Evolutionary conservation across 441 rosid genomes (phyloP).

Genomic region (Populus hybrid): DNA sequence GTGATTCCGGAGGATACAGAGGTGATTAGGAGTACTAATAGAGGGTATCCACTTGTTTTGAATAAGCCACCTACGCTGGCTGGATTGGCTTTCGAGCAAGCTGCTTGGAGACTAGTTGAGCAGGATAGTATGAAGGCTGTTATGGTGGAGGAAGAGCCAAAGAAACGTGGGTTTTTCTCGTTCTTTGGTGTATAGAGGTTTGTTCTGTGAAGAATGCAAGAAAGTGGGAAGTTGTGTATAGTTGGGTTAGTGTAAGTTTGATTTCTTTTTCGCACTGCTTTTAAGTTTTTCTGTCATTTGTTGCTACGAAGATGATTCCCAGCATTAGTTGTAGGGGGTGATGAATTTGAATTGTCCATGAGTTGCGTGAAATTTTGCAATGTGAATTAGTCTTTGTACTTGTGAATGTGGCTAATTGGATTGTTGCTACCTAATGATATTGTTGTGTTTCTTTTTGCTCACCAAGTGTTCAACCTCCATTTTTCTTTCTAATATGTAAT

Average conservation of each 20-base stretch:
- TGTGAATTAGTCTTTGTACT: neutral
- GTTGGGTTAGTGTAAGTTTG: constrained; percentile 12
- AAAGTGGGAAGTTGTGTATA: constrained; percentile 26
- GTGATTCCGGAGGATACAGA: constrained; percentile 91
- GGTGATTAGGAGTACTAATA: constrained; percentile 86
- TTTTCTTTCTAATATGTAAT: neutral
- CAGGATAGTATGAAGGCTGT: constrained; percentile 97
- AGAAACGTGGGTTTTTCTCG: constrained; percentile 82
- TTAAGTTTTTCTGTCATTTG: neutral
- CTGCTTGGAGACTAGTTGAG: constrained; percentile 97
- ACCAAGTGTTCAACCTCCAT: neutral
- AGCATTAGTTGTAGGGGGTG: neutral
- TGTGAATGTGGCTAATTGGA: neutral
- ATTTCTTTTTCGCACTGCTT: neutral
- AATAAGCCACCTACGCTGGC: constrained; percentile 95
- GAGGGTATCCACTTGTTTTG: constrained; percentile 87
- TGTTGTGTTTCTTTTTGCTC: neutral
- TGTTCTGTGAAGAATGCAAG: neutral
- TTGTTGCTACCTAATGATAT: neutral
- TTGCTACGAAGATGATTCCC: neutral
- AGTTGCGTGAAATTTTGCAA: neutral
- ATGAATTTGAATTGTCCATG: neutral
- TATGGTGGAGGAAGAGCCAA: constrained; percentile 92
- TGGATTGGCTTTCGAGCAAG: constrained; percentile 94
- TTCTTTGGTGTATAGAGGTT: constrained; percentile 60